phyloP scores from a whole-genome alignment of 2,329 filamentous ascomycete genomes.

The Didymella segeticola region DNA sequence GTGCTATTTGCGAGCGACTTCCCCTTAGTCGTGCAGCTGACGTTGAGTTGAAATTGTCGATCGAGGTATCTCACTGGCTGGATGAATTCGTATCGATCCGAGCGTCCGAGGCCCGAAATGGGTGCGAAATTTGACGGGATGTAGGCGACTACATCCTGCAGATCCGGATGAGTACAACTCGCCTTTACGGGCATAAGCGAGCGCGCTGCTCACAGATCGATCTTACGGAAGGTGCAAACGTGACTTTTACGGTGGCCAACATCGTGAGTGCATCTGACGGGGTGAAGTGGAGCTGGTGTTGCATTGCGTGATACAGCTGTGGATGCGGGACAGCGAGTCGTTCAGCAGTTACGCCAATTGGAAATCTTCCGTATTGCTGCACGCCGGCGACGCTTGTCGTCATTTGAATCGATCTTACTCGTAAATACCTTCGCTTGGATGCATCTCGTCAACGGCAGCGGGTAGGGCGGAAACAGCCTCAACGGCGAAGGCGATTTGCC shows the following conservation, averaged over 20 bases:
- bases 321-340: background rate
- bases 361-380: slow-evolving; percentile 11
- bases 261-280: slow-evolving; percentile 4
- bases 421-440: slow-evolving; percentile 18
- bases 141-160: slow-evolving; percentile 14
- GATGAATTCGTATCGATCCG: slow-evolving; percentile 2
- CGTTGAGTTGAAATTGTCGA: slow-evolving; percentile 4
- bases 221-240: background rate
- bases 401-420: slow-evolving; percentile 16
- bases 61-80: slow-evolving; percentile 10
- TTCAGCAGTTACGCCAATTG: slow-evolving; percentile 13
- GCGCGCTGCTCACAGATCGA: background rate
- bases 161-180: slow-evolving; percentile 4
- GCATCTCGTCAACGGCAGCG: slow-evolving; percentile 19
- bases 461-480: slow-evolving; percentile 19
- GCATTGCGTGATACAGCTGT: slow-evolving; percentile 4
- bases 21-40: slow-evolving; percentile 20
- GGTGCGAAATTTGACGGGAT: slow-evolving; percentile 17
- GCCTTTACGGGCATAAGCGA: background rate
- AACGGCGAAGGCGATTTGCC: slow-evolving; percentile 18
- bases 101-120: slow-evolving; percentile 10
- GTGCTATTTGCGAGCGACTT: slow-evolving; percentile 8
- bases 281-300: slow-evolving; percentile 3
- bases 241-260: slow-evolving; percentile 7
- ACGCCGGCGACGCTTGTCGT: slow-evolving; percentile 12